phyloP scores from a whole-genome alignment of 345 rosid species.

The Clausena lansium region DNA sequence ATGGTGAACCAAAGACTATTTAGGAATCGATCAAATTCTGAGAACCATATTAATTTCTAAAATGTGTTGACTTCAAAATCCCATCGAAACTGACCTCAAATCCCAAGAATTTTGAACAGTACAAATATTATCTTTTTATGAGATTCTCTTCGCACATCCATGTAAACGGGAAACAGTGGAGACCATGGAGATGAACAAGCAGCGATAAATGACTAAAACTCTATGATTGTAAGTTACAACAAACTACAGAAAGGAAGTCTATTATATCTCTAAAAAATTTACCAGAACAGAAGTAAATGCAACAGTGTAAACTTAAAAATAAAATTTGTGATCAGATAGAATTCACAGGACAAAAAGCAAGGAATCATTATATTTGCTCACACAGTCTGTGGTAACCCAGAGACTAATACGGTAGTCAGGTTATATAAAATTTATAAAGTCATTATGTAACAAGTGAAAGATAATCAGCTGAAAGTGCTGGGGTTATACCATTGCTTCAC shows the following conservation, averaged over 20 bases:
- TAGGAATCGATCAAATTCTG: not conserved
- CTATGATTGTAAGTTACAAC: not conserved
- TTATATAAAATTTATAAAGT: not conserved
- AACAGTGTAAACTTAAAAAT: not conserved
- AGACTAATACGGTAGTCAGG: not conserved
- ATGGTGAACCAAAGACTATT: not conserved
- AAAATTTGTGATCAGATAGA: not conserved
- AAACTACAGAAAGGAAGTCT: not conserved
- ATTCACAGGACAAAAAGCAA: not conserved
- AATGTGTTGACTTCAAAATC: not conserved
- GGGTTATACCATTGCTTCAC: constrained; percentile 69
- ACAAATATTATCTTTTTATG: not conserved
- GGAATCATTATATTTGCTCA: not conserved
- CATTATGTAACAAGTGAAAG: constrained; percentile 1
- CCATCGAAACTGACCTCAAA: not conserved
- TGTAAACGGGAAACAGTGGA: not conserved
- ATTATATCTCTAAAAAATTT: not conserved
- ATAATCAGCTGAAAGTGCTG: constrained; percentile 14
- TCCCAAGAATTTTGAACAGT: not conserved
- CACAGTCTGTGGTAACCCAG: not conserved
- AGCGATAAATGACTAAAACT: not conserved
- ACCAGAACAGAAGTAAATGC: not conserved
- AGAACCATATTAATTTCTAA: not conserved
- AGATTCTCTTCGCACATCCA: not conserved
- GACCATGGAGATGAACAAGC: not conserved